These are phyloP conservation scores for Nemania sp. DNA, from an alignment of 2,329 filamentous ascomycete species.

Conservation along the genomic window DNA sequence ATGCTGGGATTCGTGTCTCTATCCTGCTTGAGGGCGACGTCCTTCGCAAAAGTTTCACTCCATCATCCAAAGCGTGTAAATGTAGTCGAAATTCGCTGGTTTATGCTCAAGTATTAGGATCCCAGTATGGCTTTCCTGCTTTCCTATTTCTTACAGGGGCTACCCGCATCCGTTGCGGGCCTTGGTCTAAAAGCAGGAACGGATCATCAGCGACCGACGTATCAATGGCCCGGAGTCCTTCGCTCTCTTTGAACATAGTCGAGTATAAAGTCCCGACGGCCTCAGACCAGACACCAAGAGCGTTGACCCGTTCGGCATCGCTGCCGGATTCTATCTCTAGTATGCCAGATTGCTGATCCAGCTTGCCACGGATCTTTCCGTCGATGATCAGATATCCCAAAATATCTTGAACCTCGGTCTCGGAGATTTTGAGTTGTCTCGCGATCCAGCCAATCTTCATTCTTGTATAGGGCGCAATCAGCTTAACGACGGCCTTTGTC, in stretches of 20 bases:
- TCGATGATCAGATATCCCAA: constrained; percentile 93
- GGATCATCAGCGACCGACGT: constrained; percentile 27
- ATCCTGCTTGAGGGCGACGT: background rate
- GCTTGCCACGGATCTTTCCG: constrained; percentile 81
- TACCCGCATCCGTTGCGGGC: background rate
- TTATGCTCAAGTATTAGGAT: background rate
- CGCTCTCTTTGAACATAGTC: constrained; percentile 72
- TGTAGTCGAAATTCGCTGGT: background rate
- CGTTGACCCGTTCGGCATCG: constrained; percentile 73
- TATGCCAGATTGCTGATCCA: constrained; percentile 84
- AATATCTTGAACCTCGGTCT: constrained; percentile 90
- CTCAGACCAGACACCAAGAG: constrained; percentile 72
- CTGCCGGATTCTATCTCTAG: constrained; percentile 77
- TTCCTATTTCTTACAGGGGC: background rate
- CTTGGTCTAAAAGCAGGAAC: constrained; percentile 8
- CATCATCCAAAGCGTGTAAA: background rate
- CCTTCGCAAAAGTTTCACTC: background rate
- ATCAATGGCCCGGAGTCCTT: constrained; percentile 32
- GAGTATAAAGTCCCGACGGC: constrained; percentile 71
- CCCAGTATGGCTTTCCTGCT: constrained; percentile 8
- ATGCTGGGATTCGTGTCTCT: background rate
- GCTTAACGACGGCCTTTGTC: constrained; percentile 89
- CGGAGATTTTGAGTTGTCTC: constrained; percentile 84
- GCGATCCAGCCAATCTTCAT: constrained; percentile 90
- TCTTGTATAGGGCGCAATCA: constrained; percentile 92